Percentiles rank a stretch among this genome's conserved stretches.
These are phyloP conservation scores for Mycena galopus DNA, from an alignment of 768 basidiomycete genomes.

Conservation along the genomic window DNA sequence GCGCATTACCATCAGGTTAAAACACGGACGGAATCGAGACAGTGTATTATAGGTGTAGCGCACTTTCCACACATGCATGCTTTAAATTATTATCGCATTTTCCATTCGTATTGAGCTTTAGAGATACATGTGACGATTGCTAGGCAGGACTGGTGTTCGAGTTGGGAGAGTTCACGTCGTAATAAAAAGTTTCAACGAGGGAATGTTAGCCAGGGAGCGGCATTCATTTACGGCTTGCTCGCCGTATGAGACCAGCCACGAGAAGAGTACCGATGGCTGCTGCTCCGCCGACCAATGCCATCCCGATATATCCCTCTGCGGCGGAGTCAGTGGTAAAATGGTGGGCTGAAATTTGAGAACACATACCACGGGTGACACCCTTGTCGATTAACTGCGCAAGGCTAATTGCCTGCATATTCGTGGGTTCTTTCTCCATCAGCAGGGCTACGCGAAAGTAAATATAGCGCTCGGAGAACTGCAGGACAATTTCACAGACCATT, in stretches of 20 bases:
- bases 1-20: not conserved
- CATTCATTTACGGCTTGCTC: slow-evolving; percentile 71
- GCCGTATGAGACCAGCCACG: slow-evolving; percentile 85
- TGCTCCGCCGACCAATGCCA: slow-evolving; percentile 93
- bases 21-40: slow-evolving; percentile 24
- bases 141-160: slow-evolving; percentile 30
- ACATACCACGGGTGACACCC: slow-evolving; percentile 83
- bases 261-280: slow-evolving; percentile 87
- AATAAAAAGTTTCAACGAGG: slow-evolving; percentile 16
- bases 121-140: slow-evolving; percentile 25
- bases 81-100: slow-evolving; percentile 32
- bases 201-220: slow-evolving; percentile 28
- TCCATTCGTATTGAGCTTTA: slow-evolving; percentile 25
- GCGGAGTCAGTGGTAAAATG: slow-evolving; percentile 3
- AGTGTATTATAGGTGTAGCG: slow-evolving; percentile 27
- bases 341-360: not conserved
- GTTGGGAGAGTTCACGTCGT: slow-evolving; percentile 30
- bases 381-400: slow-evolving; percentile 88
- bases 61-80: slow-evolving; percentile 10
- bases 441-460: slow-evolving; percentile 64
- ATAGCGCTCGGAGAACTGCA: not conserved
- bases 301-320: slow-evolving; percentile 97
- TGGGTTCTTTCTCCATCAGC: slow-evolving; percentile 91
- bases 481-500: slow-evolving; percentile 77
- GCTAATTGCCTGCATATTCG: slow-evolving; percentile 93